Evolutionary conservation across 352 stramenopile species (phyloP), one percentile per base, ranked within the genome.

Genomic region (Elongisporangium anandrum): DNA sequence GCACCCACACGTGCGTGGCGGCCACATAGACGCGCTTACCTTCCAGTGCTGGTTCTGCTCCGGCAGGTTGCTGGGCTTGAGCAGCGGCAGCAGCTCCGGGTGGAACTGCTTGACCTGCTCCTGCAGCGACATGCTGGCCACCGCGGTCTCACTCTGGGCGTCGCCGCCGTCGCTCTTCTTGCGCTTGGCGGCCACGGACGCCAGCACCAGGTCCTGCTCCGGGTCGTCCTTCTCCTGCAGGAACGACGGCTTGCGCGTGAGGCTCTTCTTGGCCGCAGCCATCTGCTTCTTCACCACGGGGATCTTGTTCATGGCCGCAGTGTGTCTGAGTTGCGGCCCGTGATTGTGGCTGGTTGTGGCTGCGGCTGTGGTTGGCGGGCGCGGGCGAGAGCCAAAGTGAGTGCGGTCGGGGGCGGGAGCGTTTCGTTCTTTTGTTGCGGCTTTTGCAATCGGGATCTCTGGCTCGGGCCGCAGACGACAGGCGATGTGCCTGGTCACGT

Each of bases 1-100:
- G 41, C 61, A 47, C n/a, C n/a, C n/a, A 41, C 55, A 4, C 48
- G 29, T 6, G 59, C 48, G 50, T n/a, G 50, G 49, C 24, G 55
- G 23, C 19, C 24, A 39, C 26, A 34, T 50, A 29, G 54, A 45
- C 22, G 10, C 13, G 45, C 38, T 0, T 48, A 54, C 61, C 54
- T 64, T 56, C 63, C 63, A 69, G 50, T 64, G 63, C 59, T 70
- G 62, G 50, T 66, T 56, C 54, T 75, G 66, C 59, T 80, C 69
- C 1, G 63, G 65, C 10, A 73, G 29, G 22, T 64, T 54, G 50
- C 68, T 69, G 17, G 67, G 69, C 54, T 72, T 72, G 60, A 89
- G 64, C 39, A 91, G 65, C 16, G 81, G 79, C 48, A 88, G 65
- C 26, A 91, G 69, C 66, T 91, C 81, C 0, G 79, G 79, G 10